phyloP scores from a whole-genome alignment of 73 alveolate species.

The Breviolum minutum region DNA sequence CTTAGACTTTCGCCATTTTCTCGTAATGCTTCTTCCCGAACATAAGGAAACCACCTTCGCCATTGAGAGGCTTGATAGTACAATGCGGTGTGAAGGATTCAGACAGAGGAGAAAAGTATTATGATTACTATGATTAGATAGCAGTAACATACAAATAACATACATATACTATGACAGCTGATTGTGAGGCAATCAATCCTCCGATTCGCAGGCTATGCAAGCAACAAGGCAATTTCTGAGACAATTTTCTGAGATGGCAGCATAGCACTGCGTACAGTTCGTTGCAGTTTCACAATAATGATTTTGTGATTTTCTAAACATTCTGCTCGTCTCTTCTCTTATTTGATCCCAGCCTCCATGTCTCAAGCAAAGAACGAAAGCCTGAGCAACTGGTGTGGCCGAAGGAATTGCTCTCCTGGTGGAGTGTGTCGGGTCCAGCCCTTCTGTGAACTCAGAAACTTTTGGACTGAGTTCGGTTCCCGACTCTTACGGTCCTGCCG shows the following conservation, averaged over 20 bases:
- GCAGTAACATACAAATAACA: no score
- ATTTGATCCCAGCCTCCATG: not conserved
- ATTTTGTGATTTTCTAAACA: no score
- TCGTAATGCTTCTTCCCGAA: conserved; percentile 30
- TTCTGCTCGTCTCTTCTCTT: no score
- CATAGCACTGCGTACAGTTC: no score
- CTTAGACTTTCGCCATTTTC: not conserved
- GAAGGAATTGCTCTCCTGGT: not conserved
- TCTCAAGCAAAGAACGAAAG: conserved; percentile 7
- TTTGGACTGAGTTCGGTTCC: not conserved
- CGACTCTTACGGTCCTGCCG: conserved; percentile 2
- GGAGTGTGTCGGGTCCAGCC: no score
- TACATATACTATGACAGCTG: no score
- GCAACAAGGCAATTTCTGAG: not conserved
- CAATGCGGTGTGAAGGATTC: no score
- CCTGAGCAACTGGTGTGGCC: not conserved
- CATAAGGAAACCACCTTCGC: conserved; percentile 4
- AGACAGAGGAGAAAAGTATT: not conserved
- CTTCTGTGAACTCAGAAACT: not conserved
- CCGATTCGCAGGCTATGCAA: no score
- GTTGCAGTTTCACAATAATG: no score
- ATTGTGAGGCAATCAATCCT: no score
- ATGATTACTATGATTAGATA: no score
- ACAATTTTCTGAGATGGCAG: no score
- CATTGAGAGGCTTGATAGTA: not conserved